Base-by-base conservation (phyloP, 768 basidiomycete species). In the Suillus sp. region DNA sequence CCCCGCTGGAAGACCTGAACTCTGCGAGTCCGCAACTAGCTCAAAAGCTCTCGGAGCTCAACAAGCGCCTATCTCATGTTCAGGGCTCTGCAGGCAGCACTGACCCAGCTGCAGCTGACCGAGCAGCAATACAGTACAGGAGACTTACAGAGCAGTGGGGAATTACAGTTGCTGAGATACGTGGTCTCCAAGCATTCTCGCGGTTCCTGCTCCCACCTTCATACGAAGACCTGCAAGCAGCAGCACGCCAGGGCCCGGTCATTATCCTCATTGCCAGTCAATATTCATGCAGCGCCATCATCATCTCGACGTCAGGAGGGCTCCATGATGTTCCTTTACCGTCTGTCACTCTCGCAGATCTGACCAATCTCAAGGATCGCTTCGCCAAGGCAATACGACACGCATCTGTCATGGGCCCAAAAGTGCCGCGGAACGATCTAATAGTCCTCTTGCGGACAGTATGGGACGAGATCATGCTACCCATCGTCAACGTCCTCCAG, bases 1-100 rank as follows among this genome's bases (percentile, higher is more conserved):
- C 70, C 4, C 60, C 66, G 38, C 54, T 75, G 60, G 76, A 75
- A 16, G 69, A 70, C 20, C 58, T 76, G 71, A n/a, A 65, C 69
- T 40, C 45, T 11, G 22, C 22, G 2, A 11, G 20, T 47, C 22
- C 11, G 1, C 10, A 4, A 2, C 22, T 47, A 14, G 47, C 47
- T 47, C 47, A 47, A 13, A 25, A 11, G 25, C 25, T 47, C 22
- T 25, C 47, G 47, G 22, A 47, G 6, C 47, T 47, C 47, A 47
- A 13, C 13, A 25, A 25, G 22, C 22, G 11, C 13, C 13, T 47
- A 3, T 47, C 47, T 47, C 22, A 47, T 25, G 22, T 2, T 6
- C 47, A 22, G 47, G 47, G 47, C 13, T 47, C 47, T 6, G 22
- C 13, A 13, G 47, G 11, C 2, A 22, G 7, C 20, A 8, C 47